phyloP scores from a whole-genome alignment of 805 yeast species.

The Candida andamanensis region DNA sequence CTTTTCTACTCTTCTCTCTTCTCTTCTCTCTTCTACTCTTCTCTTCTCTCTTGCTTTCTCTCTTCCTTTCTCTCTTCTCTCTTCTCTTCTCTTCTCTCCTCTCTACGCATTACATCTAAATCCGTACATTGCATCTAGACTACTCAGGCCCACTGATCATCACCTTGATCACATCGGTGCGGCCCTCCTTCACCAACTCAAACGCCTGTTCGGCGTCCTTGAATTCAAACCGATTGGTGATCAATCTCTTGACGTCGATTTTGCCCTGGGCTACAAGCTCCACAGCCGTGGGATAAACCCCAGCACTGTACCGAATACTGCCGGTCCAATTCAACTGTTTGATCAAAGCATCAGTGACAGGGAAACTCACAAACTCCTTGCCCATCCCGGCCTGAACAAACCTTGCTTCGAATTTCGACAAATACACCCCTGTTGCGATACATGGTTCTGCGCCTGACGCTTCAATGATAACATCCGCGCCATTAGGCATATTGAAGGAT shows the following conservation, averaged over 20 bases:
- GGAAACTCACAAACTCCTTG: conserved; percentile 15
- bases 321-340: conserved; percentile 17
- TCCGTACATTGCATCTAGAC: too few relatives aligned
- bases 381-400: conserved; percentile 19
- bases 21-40: too few relatives aligned
- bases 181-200: conserved; percentile 14
- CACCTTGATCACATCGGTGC: conserved; percentile 14
- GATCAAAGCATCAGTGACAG: conserved; percentile 18
- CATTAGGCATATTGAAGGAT: conserved; percentile 20
- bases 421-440: conserved; percentile 14
- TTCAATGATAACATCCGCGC: conserved; percentile 20
- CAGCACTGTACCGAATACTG: conserved; percentile 14
- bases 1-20: too few relatives aligned
- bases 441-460: conserved; percentile 17
- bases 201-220: conserved; percentile 18
- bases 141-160: too few relatives aligned
- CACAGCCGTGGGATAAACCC: conserved; percentile 17
- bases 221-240: conserved; percentile 17
- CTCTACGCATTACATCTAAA: too few relatives aligned
- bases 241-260: conserved; percentile 14
- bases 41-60: too few relatives aligned
- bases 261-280: conserved; percentile 14
- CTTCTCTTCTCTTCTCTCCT: too few relatives aligned
- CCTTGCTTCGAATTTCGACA: conserved; percentile 13
- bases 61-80: too few relatives aligned